Evolutionary conservation across 1,284 basidiomycete species (phyloP).

Genomic region (Rhodotorula sp.): DNA sequence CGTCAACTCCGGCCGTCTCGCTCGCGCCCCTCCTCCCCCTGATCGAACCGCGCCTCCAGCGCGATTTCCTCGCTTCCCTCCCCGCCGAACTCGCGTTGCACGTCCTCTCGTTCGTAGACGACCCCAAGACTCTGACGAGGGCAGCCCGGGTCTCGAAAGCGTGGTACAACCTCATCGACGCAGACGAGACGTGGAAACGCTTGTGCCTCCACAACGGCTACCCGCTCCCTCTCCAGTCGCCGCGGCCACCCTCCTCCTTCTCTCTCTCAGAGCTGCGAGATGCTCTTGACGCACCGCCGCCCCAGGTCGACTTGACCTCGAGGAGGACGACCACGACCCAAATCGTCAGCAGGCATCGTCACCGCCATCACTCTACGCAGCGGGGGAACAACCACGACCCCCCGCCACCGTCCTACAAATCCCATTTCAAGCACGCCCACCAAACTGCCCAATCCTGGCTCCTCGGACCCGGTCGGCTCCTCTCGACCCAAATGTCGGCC

Average conservation of each 20-base stretch:
- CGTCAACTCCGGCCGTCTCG: conserved; percentile 68
- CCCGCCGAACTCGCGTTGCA: conserved; percentile 81
- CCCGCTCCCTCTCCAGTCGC: conserved; percentile 7
- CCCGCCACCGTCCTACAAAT: conserved; percentile 57
- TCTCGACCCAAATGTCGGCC: conserved; percentile 66
- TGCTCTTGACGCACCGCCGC: no score
- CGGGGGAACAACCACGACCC: background rate
- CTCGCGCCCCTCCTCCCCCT: conserved; percentile 70
- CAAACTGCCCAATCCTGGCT: conserved; percentile 84
- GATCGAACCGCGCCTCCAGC: conserved; percentile 76
- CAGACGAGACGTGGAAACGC: conserved; percentile 79
- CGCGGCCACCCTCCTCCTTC: background rate
- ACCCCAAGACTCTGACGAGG: conserved; percentile 70
- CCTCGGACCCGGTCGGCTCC: conserved; percentile 66
- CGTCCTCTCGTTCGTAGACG: conserved; percentile 77
- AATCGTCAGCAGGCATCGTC: background rate
- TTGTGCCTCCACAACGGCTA: conserved; percentile 65
- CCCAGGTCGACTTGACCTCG: background rate
- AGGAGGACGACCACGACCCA: background rate
- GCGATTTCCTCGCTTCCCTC: conserved; percentile 78
- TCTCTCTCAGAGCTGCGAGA: no score
- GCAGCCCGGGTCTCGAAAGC: conserved; percentile 70
- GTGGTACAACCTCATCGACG: conserved; percentile 75
- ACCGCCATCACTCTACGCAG: background rate
- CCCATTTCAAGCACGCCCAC: conserved; percentile 74